Evolutionary conservation across 768 basidiomycete species (phyloP).

Genomic region (Leucocoprinus birnbaumii): DNA sequence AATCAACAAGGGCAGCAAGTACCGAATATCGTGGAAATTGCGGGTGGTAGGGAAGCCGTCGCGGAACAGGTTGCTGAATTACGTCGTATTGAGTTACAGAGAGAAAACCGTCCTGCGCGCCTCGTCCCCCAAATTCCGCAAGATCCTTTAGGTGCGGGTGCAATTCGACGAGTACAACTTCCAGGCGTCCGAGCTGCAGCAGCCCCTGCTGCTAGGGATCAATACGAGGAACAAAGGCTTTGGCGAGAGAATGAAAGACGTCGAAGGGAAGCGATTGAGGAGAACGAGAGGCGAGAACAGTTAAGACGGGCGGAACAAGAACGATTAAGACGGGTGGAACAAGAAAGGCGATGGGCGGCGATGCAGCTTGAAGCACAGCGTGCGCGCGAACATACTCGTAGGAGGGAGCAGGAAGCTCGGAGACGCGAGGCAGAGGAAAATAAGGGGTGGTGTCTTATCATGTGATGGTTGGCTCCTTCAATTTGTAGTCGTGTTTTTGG

Average conservation of each 20-base stretch:
- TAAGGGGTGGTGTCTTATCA: conserved; percentile 10
- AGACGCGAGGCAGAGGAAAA: not conserved
- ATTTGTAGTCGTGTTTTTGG: too few relatives aligned
- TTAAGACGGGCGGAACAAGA: not conserved
- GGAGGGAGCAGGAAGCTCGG: not conserved
- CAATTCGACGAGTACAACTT: too few relatives aligned
- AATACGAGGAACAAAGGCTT: not conserved
- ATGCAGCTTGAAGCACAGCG: too few relatives aligned
- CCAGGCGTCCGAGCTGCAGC: too few relatives aligned
- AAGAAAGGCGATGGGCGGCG: too few relatives aligned
- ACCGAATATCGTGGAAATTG: conserved; percentile 8
- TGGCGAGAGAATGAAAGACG: not conserved
- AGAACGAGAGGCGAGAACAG: not conserved
- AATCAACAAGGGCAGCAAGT: not conserved
- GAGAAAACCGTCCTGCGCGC: not conserved
- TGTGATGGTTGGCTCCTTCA: too few relatives aligned
- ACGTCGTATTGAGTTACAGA: not conserved
- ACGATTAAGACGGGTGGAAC: not conserved
- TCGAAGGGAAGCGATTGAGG: not conserved
- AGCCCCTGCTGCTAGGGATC: too few relatives aligned
- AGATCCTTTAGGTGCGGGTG: too few relatives aligned
- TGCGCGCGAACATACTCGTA: too few relatives aligned
- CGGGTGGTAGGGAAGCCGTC: conserved; percentile 1
- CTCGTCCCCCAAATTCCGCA: not conserved
- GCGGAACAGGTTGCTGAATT: conserved; percentile 9